Percentiles rank a stretch among this genome's conserved stretches.
Evolutionary conservation across 345 rosid genomes (phyloP).

Genomic region (Punica granatum): DNA sequence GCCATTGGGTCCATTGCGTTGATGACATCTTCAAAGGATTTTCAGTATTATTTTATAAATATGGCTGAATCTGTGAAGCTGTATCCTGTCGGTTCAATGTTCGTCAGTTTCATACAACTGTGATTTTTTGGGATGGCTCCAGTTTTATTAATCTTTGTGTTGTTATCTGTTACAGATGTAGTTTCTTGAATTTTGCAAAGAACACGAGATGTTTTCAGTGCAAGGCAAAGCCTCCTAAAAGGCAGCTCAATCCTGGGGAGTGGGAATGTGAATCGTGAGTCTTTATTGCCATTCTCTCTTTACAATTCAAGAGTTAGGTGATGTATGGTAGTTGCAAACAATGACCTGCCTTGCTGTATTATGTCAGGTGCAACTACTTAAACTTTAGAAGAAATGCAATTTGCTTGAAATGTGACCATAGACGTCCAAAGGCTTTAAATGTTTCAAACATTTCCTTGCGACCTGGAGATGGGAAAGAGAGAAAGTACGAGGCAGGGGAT

Average conservation of each 20-base stretch:
- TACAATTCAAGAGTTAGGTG: background rate
- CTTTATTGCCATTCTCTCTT: background rate
- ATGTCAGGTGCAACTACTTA: constrained; percentile 66
- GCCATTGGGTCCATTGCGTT: background rate
- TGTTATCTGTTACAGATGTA: constrained; percentile 48
- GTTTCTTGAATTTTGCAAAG: constrained; percentile 72
- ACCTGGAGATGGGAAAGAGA: constrained; percentile 7
- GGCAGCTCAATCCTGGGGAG: constrained; percentile 83
- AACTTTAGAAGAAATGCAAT: constrained; percentile 71
- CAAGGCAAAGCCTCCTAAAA: constrained; percentile 64
- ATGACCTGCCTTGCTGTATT: background rate
- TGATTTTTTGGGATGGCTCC: no score
- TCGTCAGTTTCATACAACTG: no score
- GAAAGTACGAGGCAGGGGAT: background rate
- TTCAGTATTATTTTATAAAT: background rate
- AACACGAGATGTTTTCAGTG: constrained; percentile 75
- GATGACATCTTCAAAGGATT: background rate
- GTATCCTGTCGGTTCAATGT: no score
- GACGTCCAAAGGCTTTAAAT: constrained; percentile 43
- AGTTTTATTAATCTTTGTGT: constrained; percentile 7
- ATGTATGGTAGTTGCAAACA: background rate
- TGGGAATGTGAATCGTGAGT: constrained; percentile 98
- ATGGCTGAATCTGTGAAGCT: background rate
- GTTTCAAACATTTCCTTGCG: constrained; percentile 17
- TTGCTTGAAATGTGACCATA: constrained; percentile 87